Evolutionary conservation across 1,284 basidiomycete genomes (phyloP).

Genomic region (Grifola frondosa): DNA sequence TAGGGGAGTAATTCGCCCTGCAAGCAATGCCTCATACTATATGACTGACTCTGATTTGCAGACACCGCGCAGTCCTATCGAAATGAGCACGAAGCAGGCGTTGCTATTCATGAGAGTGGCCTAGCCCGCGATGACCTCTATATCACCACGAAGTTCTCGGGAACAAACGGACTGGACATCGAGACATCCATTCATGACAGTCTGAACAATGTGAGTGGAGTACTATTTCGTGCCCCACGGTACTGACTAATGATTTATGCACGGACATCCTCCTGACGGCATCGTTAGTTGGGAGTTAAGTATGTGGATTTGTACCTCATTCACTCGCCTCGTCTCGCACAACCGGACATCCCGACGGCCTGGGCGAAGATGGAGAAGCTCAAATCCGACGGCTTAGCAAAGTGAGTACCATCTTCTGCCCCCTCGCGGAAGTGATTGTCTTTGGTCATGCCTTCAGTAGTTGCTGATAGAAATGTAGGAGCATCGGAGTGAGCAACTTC

Average conservation of each 20-base stretch:
- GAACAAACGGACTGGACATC: slow-evolving; percentile 41
- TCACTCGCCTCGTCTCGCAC: slow-evolving; percentile 49
- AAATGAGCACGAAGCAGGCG: slow-evolving; percentile 42
- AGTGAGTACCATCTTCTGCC: slow-evolving; percentile 35
- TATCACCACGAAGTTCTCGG: slow-evolving; percentile 55
- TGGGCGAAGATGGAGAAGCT: slow-evolving; percentile 73
- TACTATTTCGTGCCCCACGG: neutral
- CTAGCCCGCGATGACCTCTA: slow-evolving; percentile 35
- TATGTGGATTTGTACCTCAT: slow-evolving; percentile 76
- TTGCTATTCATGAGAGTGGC: slow-evolving; percentile 37
- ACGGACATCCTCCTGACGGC: neutral
- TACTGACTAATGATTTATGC: neutral
- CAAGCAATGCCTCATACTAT: too few species aligned
- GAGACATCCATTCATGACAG: slow-evolving; percentile 34
- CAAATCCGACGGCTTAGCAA: slow-evolving; percentile 59
- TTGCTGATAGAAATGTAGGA: slow-evolving; percentile 40
- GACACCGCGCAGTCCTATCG: slow-evolving; percentile 36
- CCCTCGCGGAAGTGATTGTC: neutral
- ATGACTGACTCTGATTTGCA: slow-evolving; percentile 2
- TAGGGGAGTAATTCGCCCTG: slow-evolving; percentile 19
- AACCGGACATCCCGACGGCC: slow-evolving; percentile 47
- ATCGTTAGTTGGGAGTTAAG: slow-evolving; percentile 58
- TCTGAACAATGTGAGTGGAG: slow-evolving; percentile 26
- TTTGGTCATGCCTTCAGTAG: neutral
- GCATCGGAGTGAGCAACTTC: slow-evolving; percentile 84